phyloP scores from a whole-genome alignment of 1,284 basidiomycete genomes.

The Rhodotorula sp. region DNA sequence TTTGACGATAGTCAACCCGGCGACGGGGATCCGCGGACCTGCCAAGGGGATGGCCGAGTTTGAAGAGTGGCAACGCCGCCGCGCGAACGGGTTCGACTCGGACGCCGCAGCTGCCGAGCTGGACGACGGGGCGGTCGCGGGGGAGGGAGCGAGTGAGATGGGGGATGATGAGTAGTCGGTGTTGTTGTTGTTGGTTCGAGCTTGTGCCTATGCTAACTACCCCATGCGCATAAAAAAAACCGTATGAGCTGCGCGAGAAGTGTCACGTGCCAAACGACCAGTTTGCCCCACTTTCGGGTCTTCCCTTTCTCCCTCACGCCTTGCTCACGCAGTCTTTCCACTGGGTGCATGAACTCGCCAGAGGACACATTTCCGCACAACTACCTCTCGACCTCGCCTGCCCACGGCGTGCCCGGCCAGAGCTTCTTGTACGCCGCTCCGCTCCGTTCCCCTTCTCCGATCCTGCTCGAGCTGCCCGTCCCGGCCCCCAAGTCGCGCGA shows the following conservation, averaged over 20 bases:
- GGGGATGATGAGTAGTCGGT: constrained; percentile 5
- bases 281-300: neutral
- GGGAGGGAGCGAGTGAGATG: neutral
- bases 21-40: constrained; percentile 10
- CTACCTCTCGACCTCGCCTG: constrained; percentile 7
- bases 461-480: constrained; percentile 8
- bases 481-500: neutral
- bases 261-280: neutral
- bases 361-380: constrained; percentile 8
- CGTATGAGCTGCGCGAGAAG: too few species aligned
- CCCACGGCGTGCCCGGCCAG: constrained; percentile 17
- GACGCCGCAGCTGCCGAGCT: constrained; percentile 1
- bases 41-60: constrained; percentile 21
- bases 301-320: neutral
- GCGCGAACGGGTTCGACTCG: neutral
- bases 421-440: constrained; percentile 13
- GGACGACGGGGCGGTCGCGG: neutral
- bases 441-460: constrained; percentile 3
- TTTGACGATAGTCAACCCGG: constrained; percentile 23
- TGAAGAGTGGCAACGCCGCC: constrained; percentile 19
- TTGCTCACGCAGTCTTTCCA: neutral
- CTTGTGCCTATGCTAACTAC: too few species aligned
- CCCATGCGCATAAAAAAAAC: too few species aligned
- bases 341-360: neutral
- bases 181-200: neutral